Evolutionary conservation across 2,329 filamentous ascomycete species (phyloP).

Genomic region (Bertia moriformis): DNA sequence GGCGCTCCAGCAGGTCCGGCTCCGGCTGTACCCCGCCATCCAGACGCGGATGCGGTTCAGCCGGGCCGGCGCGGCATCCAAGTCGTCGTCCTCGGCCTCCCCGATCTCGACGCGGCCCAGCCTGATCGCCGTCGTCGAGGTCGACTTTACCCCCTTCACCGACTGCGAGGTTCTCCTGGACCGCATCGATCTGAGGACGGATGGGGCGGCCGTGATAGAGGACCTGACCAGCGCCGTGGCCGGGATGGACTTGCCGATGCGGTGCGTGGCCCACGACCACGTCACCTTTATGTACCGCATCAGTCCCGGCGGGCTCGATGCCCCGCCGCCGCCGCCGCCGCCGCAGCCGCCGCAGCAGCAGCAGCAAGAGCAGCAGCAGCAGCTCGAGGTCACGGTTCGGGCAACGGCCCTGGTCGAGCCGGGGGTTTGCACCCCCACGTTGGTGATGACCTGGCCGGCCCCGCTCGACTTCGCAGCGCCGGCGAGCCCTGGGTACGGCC

Average conservation of each 20-base stretch:
- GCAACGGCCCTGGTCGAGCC: slow-evolving; percentile 42
- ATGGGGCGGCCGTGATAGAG: slow-evolving; percentile 42
- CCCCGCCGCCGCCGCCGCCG: too few relatives aligned
- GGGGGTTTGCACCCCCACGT: slow-evolving; percentile 39
- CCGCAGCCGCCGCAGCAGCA: slow-evolving; percentile 1
- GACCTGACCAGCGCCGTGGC: slow-evolving; percentile 33
- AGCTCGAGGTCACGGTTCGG: slow-evolving; percentile 43
- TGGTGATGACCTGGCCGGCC: slow-evolving; percentile 56
- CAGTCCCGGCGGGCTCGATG: slow-evolving; percentile 19
- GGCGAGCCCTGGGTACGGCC: slow-evolving; percentile 47
- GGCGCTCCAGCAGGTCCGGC: slow-evolving; percentile 44
- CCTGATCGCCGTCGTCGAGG: slow-evolving; percentile 51
- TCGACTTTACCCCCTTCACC: slow-evolving; percentile 60
- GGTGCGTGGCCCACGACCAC: slow-evolving; percentile 59
- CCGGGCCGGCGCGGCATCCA: slow-evolving; percentile 39
- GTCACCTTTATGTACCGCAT: slow-evolving; percentile 62
- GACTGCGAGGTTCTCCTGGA: slow-evolving; percentile 51
- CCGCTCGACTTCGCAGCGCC: slow-evolving; percentile 54
- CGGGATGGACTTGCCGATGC: slow-evolving; percentile 37
- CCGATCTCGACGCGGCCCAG: too few relatives aligned
- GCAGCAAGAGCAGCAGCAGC: slow-evolving; percentile 23
- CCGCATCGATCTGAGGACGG: slow-evolving; percentile 38
- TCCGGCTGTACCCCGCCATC: slow-evolving; percentile 53
- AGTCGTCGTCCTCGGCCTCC: slow-evolving; percentile 35
- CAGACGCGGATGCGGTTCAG: slow-evolving; percentile 64